Conservation (phyloP, 2,329 filamentous ascomycete genomes). For the Dendryphion nanum region DNA sequence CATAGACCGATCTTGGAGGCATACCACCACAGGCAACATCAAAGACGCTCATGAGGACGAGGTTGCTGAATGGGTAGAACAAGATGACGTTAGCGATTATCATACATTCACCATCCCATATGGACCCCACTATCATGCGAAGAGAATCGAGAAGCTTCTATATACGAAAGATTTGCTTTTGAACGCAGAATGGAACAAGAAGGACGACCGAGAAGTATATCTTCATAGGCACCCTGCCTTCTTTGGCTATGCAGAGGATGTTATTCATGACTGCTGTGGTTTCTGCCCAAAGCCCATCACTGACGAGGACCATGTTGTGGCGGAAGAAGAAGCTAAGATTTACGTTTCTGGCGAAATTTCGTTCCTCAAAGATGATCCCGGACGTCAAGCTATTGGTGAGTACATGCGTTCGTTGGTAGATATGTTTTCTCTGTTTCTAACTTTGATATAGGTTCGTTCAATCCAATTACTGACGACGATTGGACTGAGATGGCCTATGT, state of each 20-base stretch:
- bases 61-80: constrained; percentile 76
- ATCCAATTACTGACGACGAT: constrained; percentile 76
- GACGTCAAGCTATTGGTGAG: constrained; percentile 70
- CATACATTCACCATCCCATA: constrained; percentile 67
- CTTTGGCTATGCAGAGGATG: constrained; percentile 67
- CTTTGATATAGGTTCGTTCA: constrained; percentile 74
- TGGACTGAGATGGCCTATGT: constrained; percentile 93
- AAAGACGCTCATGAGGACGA: constrained; percentile 78
- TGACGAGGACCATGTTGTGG: constrained; percentile 67
- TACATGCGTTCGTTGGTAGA: too few species aligned
- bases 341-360: constrained; percentile 72
- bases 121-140: constrained; percentile 55
- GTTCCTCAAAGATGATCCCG: constrained; percentile 79
- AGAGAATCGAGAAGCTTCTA: constrained; percentile 76
- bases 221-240: constrained; percentile 84
- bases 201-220: constrained; percentile 70
- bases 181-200: constrained; percentile 81
- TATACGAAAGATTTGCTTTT: constrained; percentile 79
- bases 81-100: constrained; percentile 75
- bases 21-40: constrained; percentile 63
- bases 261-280: constrained; percentile 79
- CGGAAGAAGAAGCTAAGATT: constrained; percentile 69
- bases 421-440: too few species aligned
- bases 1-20: constrained; percentile 44
- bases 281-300: constrained; percentile 70